These are phyloP conservation scores for Buddleja alternifolia DNA, from an alignment of 257 asterid species.

Conservation along the genomic window DNA sequence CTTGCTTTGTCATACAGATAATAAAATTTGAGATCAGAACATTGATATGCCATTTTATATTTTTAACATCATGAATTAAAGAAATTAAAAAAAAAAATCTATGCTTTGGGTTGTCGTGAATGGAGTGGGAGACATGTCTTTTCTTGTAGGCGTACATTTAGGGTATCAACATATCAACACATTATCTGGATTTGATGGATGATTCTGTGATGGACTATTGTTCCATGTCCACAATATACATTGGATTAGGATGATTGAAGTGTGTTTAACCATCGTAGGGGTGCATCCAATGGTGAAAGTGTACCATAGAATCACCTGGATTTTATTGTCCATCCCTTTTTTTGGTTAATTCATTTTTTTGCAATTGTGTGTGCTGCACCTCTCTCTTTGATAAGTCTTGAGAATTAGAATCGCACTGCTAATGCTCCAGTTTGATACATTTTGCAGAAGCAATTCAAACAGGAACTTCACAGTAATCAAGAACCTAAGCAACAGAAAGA, in stretches of 20 bases:
- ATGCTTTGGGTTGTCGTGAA: neutral
- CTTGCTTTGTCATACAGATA: neutral
- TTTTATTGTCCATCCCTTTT: no score
- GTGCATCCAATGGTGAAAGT: no score
- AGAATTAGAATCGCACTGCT: constrained; percentile 9
- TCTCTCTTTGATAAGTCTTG: neutral
- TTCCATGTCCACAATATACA: no score
- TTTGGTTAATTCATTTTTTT: no score
- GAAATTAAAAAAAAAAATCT: neutral
- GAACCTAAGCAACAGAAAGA: constrained; percentile 31
- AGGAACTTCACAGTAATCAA: constrained; percentile 40
- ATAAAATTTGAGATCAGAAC: neutral
- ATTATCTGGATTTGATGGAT: no score
- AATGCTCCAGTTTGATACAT: constrained; percentile 7
- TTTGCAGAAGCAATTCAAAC: constrained; percentile 82
- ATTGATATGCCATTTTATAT: neutral
- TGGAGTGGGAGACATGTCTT: neutral
- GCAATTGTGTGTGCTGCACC: no score
- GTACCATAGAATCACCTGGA: no score
- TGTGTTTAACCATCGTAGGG: no score
- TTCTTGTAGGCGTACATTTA: neutral
- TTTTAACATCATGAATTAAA: neutral
- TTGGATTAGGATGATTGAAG: no score
- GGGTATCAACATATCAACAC: no score
- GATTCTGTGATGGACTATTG: no score